Percentiles rank a stretch among this genome's conserved stretches.
These are phyloP conservation scores for Eucalyptus regnans DNA, from an alignment of 345 rosid genomes.

Conservation along the genomic window DNA sequence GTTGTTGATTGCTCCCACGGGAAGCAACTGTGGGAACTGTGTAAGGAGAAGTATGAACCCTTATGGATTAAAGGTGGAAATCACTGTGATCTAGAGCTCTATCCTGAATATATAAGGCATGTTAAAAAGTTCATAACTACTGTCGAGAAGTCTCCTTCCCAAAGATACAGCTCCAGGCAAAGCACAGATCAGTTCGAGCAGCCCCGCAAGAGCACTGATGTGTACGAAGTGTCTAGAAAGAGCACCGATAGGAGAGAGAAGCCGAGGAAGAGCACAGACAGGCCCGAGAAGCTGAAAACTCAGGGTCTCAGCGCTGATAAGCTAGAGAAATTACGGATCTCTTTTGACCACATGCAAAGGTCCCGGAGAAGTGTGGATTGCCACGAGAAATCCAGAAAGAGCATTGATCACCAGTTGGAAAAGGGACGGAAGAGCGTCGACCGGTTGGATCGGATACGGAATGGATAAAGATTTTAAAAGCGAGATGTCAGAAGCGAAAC, in stretches of 20 bases:
- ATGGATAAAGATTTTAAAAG: slow-evolving; percentile 16
- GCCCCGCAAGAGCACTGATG: slow-evolving; percentile 46
- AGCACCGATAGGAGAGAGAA: slow-evolving; percentile 80
- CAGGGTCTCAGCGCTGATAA: slow-evolving; percentile 41
- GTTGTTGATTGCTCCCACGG: slow-evolving; percentile 96
- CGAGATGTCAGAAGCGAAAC: background rate
- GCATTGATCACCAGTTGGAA: slow-evolving; percentile 64
- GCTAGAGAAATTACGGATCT: slow-evolving; percentile 32
- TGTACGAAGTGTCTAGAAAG: slow-evolving; percentile 59
- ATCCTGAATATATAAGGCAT: slow-evolving; percentile 81
- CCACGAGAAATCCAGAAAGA: slow-evolving; percentile 75
- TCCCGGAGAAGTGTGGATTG: slow-evolving; percentile 86
- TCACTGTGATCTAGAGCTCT: slow-evolving; percentile 83
- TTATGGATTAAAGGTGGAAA: slow-evolving; percentile 93
- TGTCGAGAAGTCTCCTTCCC: slow-evolving; percentile 70
- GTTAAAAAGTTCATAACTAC: slow-evolving; percentile 87
- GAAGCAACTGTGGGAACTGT: slow-evolving; percentile 88
- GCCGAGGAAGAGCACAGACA: slow-evolving; percentile 79
- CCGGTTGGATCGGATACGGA: slow-evolving; percentile 62
- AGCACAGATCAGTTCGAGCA: slow-evolving; percentile 49
- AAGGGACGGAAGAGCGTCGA: slow-evolving; percentile 84
- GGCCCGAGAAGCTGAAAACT: slow-evolving; percentile 47
- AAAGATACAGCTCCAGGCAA: slow-evolving; percentile 52
- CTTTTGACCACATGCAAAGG: slow-evolving; percentile 68
- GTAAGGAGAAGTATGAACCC: slow-evolving; percentile 87